Percentiles rank a stretch among this genome's conserved stretches.
Evolutionary conservation across 495 filamentous ascomycete genomes (phyloP).

Genomic region (Aspergillus heteromorphus): DNA sequence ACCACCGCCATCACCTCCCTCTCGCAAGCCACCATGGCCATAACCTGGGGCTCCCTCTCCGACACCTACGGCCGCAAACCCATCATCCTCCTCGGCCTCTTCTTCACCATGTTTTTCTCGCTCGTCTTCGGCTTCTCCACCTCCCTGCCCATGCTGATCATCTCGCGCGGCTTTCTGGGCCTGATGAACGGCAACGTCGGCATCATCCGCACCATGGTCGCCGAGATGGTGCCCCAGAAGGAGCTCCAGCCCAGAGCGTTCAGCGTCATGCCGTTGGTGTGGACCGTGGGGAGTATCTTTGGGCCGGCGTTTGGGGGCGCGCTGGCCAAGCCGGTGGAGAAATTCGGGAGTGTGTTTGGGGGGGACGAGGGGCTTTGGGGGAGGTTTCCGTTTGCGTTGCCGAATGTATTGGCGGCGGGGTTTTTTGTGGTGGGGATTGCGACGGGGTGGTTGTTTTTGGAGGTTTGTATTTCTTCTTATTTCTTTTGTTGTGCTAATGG

Average conservation of each 20-base stretch:
- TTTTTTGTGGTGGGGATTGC: constrained; percentile 71
- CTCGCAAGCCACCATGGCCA: constrained; percentile 65
- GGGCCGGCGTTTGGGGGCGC: constrained; percentile 84
- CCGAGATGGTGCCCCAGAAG: constrained; percentile 75
- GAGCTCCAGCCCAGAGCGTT: constrained; percentile 79
- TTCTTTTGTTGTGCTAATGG: background rate
- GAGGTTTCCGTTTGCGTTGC: constrained; percentile 72
- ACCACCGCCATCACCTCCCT: constrained; percentile 68
- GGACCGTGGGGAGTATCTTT: constrained; percentile 80
- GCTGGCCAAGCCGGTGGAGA: constrained; percentile 68
- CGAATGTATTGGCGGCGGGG: constrained; percentile 67
- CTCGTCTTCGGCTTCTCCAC: constrained; percentile 75
- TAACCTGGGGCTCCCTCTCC: constrained; percentile 73
- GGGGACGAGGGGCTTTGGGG: constrained; percentile 60
- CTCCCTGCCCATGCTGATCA: constrained; percentile 64
- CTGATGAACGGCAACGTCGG: constrained; percentile 73
- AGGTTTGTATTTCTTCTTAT: constrained; percentile 22
- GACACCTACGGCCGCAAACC: constrained; percentile 73
- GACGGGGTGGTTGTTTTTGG: constrained; percentile 66
- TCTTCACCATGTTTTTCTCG: constrained; percentile 67
- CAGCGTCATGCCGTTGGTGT: constrained; percentile 77
- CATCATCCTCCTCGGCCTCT: constrained; percentile 62
- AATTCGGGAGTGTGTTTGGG: constrained; percentile 65
- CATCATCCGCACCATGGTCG: constrained; percentile 75
- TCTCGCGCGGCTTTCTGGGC: constrained; percentile 62